Base-by-base conservation (phyloP, 2,329 filamentous ascomycete genomes). In the Ceratocystis albifundus region DNA sequence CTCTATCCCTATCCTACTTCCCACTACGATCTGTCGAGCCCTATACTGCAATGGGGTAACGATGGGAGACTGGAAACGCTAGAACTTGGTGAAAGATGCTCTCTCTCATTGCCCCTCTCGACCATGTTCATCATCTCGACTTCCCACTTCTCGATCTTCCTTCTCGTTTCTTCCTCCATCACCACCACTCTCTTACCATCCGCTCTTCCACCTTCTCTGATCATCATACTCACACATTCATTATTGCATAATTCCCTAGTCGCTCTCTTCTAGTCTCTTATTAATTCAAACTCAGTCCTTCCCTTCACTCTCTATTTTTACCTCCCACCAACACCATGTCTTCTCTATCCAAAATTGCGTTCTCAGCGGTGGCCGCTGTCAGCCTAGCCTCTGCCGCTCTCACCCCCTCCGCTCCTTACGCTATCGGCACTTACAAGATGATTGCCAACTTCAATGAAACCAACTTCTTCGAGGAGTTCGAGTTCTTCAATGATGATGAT, bases 391-490 rank as follows among this genome's bases (percentile, higher is more conserved):
- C 65, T 22, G 50, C 65, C 61, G 4, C 4, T n/a, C 25, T 28
- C 50, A 8, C 46, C 46, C 15, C 7, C 12, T 6, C 17, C 17
- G 6, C 17, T 17, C 46, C n/a, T 50, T 22, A n/a, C 46, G 3
- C 22, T 7, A 17, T 22, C 3, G 22, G n/a, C 46, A 69, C 70
- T 63, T 84, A 84, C 72, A 73, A 71, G 10, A 75, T 84, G 63
- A 73, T 77, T 65, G 79, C 80, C 70, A 72, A 74, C 55, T 84
- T 77, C 74, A 77, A 83, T 73, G 67, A 72, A 5, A 75, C 73
- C 72, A 84, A 84, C 76, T 85, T 84, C 74, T 84, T 84, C 73
- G 70, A 77, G n/a, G 74, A 76, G 64, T 84, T 84, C 71, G 76
- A 79, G 67, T 86, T 86, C 75, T 85, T 80, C 74, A 76, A 73